Evolutionary conservation across 768 basidiomycete species (phyloP).

Genomic region (Lentinula sp.): DNA sequence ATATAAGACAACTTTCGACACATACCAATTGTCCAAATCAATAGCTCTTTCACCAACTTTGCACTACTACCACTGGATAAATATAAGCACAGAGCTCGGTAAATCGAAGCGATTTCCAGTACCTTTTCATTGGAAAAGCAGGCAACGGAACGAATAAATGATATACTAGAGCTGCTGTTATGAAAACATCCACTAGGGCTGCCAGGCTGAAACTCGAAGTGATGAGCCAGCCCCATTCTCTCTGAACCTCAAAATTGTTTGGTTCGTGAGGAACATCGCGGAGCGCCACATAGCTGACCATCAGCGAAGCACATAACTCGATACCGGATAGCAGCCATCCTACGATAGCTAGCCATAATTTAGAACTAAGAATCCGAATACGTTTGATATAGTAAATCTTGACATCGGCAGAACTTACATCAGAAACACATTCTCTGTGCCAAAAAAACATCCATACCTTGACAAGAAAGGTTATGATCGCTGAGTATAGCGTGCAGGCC

Average conservation of each 20-base stretch:
- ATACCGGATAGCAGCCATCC: conserved; percentile 14
- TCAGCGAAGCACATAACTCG: conserved; percentile 14
- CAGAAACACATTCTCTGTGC: background rate
- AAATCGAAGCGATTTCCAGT: background rate
- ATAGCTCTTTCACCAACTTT: conserved; percentile 15
- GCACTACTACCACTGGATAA: conserved; percentile 8
- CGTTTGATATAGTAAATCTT: conserved; percentile 20
- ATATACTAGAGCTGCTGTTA: conserved; percentile 17
- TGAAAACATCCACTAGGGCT: conserved; percentile 17
- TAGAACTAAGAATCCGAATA: conserved; percentile 15
- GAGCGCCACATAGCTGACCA: conserved; percentile 14
- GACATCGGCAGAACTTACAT: background rate
- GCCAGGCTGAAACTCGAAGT: conserved; percentile 15
- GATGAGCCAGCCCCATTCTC: conserved; percentile 20
- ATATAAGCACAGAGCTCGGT: background rate
- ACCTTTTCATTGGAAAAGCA: conserved; percentile 7
- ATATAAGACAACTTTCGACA: background rate
- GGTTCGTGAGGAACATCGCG: conserved; percentile 17
- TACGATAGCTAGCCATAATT: conserved; percentile 7
- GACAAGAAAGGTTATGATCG: background rate
- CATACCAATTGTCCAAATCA: conserved; percentile 21
- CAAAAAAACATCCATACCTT: background rate
- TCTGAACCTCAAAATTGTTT: conserved; percentile 13
- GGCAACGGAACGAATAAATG: conserved; percentile 6
- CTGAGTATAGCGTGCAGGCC: background rate